Percentiles rank a stretch among this genome's conserved stretches.
phyloP scores from a whole-genome alignment of 306 rosid species.

The Quercus variabilis region DNA sequence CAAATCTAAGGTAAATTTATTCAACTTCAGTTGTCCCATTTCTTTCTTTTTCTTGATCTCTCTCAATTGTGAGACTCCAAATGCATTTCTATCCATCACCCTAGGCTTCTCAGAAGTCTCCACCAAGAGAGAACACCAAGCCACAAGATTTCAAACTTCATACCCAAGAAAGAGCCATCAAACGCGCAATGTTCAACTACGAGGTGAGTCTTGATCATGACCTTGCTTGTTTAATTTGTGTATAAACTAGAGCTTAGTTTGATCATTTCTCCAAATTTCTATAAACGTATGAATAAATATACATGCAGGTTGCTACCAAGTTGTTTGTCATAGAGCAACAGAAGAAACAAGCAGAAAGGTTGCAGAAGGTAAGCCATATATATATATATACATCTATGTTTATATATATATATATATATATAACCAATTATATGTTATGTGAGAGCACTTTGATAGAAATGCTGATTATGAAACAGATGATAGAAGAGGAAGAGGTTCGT shows the following conservation, averaged over 20 bases:
- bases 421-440: not conserved
- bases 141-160: conserved; percentile 80
- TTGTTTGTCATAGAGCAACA: conserved; percentile 54
- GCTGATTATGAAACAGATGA: conserved; percentile 49
- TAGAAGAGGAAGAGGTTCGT: conserved; percentile 93
- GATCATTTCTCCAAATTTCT: not conserved
- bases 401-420: not conserved
- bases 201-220: conserved; percentile 37
- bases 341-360: conserved; percentile 62
- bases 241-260: not conserved
- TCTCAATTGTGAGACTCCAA: not conserved
- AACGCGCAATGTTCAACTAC: conserved; percentile 88
- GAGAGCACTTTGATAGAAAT: not conserved
- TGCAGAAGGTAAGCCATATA: conserved; percentile 56
- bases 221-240: not conserved
- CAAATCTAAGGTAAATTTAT: conserved; percentile 41
- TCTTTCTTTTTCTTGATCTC: not conserved
- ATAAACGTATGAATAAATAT: conserved; percentile 8
- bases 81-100: not conserved
- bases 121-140: conserved; percentile 62
- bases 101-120: conserved; percentile 51
- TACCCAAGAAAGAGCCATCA: conserved; percentile 82
- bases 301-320: conserved; percentile 70
- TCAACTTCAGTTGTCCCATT: not conserved
- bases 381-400: too few relatives aligned